These are phyloP conservation scores for Eutrema heterophyllum DNA, from an alignment of 345 rosid genomes.

Conservation along the genomic window DNA sequence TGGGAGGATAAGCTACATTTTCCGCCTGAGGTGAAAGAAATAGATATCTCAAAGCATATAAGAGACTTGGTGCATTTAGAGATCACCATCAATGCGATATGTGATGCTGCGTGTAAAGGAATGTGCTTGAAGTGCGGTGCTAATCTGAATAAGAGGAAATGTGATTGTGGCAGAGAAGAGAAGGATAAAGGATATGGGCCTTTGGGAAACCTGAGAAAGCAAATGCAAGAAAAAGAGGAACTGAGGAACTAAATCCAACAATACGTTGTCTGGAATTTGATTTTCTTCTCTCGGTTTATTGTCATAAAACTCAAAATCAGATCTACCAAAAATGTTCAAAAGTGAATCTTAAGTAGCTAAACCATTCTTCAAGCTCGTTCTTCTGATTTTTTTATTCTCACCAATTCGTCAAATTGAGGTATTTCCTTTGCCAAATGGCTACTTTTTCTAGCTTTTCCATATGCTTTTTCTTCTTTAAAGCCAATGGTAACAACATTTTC, in stretches of 20 bases:
- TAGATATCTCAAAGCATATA: slow-evolving; percentile 79
- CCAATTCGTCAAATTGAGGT: not conserved
- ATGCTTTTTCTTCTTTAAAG: not conserved
- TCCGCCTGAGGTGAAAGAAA: slow-evolving; percentile 56
- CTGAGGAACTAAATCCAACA: slow-evolving; percentile 6
- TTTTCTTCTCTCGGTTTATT: not conserved
- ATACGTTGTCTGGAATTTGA: not conserved
- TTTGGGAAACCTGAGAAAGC: slow-evolving; percentile 55
- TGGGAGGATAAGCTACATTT: slow-evolving; percentile 81
- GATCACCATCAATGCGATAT: slow-evolving; percentile 56
- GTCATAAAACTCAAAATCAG: not conserved
- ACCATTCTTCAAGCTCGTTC: slow-evolving; percentile 2
- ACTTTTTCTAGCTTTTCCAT: not conserved
- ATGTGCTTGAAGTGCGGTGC: slow-evolving; percentile 74
- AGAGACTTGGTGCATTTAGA: slow-evolving; percentile 84
- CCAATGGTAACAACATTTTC: not conserved
- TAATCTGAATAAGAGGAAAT: slow-evolving; percentile 56
- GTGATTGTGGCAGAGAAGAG: slow-evolving; percentile 51
- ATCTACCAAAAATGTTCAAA: not conserved
- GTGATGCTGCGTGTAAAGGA: slow-evolving; percentile 75
- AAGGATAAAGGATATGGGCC: slow-evolving; percentile 55
- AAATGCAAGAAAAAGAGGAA: slow-evolving; percentile 50
- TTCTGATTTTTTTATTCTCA: not conserved
- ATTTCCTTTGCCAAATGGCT: not conserved
- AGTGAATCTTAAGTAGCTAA: not conserved